Evolutionary conservation across 345 rosid species (phyloP).

Genomic region (Pistacia atlantica): DNA sequence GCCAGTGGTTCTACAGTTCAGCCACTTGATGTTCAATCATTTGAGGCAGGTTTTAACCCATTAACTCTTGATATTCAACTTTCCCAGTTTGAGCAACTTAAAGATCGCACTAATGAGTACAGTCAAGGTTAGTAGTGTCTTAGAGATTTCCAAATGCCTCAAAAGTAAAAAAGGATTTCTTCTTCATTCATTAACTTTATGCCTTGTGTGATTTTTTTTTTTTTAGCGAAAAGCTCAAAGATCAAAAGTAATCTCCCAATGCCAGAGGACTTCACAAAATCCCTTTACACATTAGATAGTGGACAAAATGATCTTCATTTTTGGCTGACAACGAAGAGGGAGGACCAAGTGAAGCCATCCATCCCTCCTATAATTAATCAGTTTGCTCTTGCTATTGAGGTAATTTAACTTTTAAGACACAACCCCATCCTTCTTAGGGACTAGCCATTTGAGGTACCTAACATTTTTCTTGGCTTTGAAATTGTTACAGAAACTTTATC

Average conservation of each 20-base stretch:
- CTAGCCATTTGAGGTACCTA: too few relatives aligned
- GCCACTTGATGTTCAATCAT: constrained; percentile 2
- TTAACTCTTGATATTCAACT: constrained; percentile 27
- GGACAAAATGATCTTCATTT: constrained; percentile 39
- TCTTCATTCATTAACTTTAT: not conserved
- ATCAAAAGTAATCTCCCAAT: constrained; percentile 22
- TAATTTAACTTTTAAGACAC: not conserved
- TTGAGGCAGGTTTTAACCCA: constrained; percentile 19
- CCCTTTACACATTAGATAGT: constrained; percentile 30
- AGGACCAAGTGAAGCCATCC: constrained; percentile 20
- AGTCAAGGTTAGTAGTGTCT: constrained; percentile 17
- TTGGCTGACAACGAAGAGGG: constrained; percentile 8
- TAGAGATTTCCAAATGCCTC: not conserved
- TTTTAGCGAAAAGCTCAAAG: constrained; percentile 2
- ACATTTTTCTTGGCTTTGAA: not conserved
- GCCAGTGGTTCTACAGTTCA: constrained; percentile 28
- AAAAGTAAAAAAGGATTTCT: not conserved
- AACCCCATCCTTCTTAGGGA: not conserved
- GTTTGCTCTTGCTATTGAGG: constrained; percentile 24
- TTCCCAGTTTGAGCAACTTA: constrained; percentile 28
- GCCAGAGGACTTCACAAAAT: constrained; percentile 30
- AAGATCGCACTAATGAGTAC: constrained; percentile 21
- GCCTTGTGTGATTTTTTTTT: not conserved
- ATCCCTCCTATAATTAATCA: constrained; percentile 19
- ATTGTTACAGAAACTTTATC: constrained; percentile 24